Conservation (phyloP, 1,284 basidiomycete genomes). For the Marasmius oreades region DNA sequence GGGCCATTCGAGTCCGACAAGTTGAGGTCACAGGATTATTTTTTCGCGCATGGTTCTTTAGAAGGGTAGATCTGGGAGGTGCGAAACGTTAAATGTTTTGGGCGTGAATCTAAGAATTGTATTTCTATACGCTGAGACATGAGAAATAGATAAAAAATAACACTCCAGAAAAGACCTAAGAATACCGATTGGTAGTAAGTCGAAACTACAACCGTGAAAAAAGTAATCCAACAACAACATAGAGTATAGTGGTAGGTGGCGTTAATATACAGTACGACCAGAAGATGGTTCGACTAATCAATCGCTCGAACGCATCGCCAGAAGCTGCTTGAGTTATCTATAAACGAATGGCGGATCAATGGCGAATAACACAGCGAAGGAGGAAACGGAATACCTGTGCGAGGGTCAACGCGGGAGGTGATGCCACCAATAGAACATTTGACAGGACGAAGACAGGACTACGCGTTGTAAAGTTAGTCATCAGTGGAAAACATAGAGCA, state of each 20-base stretch:
- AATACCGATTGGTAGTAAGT: background rate
- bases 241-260: conserved; percentile 73
- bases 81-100: too few relatives aligned
- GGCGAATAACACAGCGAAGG: background rate
- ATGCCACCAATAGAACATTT: conserved; percentile 71
- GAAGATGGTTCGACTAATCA: conserved; percentile 82
- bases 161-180: background rate
- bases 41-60: too few relatives aligned
- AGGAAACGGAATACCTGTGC: conserved; percentile 51
- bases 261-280: conserved; percentile 83
- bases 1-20: too few relatives aligned
- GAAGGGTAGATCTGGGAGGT: too few relatives aligned
- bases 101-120: too few relatives aligned
- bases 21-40: too few relatives aligned
- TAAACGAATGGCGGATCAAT: conserved; percentile 13
- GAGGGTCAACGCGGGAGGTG: conserved; percentile 79
- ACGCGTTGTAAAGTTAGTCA: conserved; percentile 18
- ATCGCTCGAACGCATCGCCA: conserved; percentile 86
- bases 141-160: too few relatives aligned
- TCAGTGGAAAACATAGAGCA: conserved; percentile 11
- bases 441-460: conserved; percentile 85
- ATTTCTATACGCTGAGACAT: too few relatives aligned
- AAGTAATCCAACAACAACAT: conserved; percentile 71
- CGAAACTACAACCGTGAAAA: conserved; percentile 42
- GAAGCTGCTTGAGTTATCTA: conserved; percentile 87